Conservation (phyloP, 148 eudicot genomes). For the Silene uniflora region DNA sequence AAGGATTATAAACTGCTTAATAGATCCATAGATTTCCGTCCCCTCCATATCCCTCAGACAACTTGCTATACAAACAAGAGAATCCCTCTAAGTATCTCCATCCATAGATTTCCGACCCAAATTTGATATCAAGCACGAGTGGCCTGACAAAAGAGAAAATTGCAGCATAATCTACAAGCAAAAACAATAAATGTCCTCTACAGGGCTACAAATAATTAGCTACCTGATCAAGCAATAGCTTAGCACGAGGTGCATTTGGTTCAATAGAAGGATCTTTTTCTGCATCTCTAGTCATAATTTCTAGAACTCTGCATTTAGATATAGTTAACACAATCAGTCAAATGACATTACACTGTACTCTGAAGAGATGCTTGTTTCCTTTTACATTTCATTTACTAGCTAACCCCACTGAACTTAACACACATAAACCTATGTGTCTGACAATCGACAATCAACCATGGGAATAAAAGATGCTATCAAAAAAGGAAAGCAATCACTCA, state of each 20-base stretch:
- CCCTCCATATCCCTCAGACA: too few species aligned
- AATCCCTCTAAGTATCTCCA: too few species aligned
- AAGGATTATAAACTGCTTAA: too few species aligned
- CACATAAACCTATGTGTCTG: background rate
- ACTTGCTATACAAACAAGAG: too few species aligned
- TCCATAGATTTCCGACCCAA: too few species aligned
- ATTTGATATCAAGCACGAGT: background rate
- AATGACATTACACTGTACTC: slow-evolving; percentile 1
- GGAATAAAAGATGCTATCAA: too few species aligned
- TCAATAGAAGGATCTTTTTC: slow-evolving; percentile 61
- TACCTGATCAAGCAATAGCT: slow-evolving; percentile 76
- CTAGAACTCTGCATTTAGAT: slow-evolving; percentile 68
- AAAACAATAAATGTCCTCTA: background rate
- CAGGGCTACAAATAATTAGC: background rate
- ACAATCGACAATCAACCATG: too few species aligned
- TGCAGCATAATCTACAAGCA: background rate
- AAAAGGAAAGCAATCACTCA: too few species aligned
- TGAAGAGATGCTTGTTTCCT: background rate
- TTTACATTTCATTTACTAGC: background rate
- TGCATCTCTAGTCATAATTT: slow-evolving; percentile 78
- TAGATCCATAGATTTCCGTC: too few species aligned
- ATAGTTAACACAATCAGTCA: background rate
- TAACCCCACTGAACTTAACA: background rate
- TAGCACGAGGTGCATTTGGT: slow-evolving; percentile 66
- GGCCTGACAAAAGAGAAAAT: background rate